phyloP scores from a whole-genome alignment of 2,329 filamentous ascomycete genomes.

The Phaeosphaeriaceae sp. region DNA sequence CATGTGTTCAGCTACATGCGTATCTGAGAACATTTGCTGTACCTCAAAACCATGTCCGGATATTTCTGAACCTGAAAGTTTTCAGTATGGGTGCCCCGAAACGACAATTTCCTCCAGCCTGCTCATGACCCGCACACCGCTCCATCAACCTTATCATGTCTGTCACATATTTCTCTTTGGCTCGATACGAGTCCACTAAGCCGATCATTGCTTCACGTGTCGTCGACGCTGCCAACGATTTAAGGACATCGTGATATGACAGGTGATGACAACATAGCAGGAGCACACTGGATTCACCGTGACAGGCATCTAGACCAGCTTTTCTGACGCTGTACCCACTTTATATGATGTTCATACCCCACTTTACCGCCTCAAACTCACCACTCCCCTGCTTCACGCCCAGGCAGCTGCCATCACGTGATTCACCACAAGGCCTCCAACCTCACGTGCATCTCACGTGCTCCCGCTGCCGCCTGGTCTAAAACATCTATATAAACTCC shows the following conservation, averaged over 20 bases:
- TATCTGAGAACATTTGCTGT: no score
- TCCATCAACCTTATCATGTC: no score
- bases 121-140: no score
- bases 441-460: constrained; percentile 1
- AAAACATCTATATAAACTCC: constrained; percentile 15
- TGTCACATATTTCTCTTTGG: background rate
- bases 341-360: background rate
- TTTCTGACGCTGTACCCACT: background rate
- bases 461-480: background rate
- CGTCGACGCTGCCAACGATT: background rate
- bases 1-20: no score
- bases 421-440: background rate
- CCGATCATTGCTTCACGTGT: background rate
- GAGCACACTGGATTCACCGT: background rate
- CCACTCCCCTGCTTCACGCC: background rate
- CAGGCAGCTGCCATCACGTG: constrained; percentile 3
- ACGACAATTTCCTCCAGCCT: no score
- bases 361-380: background rate
- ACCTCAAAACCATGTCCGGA: no score
- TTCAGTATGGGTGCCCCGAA: no score
- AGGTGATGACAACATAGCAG: background rate
- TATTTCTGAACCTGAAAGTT: no score
- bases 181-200: background rate
- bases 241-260: background rate
- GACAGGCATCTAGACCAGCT: background rate